Conservation (phyloP, 371 early-diverging fungal species). For the Actinomortierella ambigua region DNA sequence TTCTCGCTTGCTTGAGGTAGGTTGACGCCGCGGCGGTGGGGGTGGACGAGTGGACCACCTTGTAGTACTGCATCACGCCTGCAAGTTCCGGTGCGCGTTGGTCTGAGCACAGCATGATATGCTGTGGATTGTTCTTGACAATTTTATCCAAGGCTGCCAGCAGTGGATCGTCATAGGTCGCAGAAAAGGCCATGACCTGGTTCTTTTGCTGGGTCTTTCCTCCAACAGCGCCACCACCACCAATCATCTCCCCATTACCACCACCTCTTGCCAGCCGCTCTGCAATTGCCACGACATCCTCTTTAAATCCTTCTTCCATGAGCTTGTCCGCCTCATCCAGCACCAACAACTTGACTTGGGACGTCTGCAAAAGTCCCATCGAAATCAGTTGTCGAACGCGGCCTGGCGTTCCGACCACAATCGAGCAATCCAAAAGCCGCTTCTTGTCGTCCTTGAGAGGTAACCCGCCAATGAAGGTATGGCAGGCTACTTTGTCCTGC, state of each 20-base stretch:
- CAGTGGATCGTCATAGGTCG: conserved; percentile 62
- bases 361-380: conserved; percentile 61
- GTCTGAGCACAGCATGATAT: conserved; percentile 51
- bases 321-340: conserved; percentile 97
- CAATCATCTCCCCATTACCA: not conserved
- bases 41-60: conserved; percentile 15
- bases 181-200: conserved; percentile 67
- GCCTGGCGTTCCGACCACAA: conserved; percentile 94
- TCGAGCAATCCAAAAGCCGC: conserved; percentile 67
- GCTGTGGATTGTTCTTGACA: conserved; percentile 55
- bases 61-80: conserved; percentile 66
- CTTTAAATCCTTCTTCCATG: conserved; percentile 58
- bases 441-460: conserved; percentile 70
- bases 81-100: conserved; percentile 62
- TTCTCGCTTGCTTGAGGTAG: no score
- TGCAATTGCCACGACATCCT: conserved; percentile 30
- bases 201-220: conserved; percentile 43
- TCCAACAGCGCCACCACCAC: conserved; percentile 14
- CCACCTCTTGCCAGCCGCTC: not conserved
- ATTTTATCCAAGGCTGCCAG: conserved; percentile 44
- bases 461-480: conserved; percentile 90
- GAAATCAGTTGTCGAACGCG: conserved; percentile 83
- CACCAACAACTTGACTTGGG: conserved; percentile 79
- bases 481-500: conserved; percentile 63
- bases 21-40: no score